Percentiles rank a stretch among this genome's conserved stretches.
Conservation (phyloP, 208 protist species). For the Leishmania major region DNA sequence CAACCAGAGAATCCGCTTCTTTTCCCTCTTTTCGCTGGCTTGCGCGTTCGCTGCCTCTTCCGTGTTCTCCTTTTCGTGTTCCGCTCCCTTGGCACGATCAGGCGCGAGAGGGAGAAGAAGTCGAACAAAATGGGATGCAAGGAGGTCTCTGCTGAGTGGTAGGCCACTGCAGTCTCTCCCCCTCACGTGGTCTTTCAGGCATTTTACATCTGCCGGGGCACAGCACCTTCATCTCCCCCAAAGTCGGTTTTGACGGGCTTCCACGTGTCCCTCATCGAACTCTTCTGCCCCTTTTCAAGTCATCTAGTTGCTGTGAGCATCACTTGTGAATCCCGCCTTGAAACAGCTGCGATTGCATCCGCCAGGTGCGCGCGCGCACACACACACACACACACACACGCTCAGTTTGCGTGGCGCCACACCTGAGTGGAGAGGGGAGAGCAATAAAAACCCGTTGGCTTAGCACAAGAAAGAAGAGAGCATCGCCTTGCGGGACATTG, state of each 20-base stretch:
- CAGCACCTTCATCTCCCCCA: not conserved
- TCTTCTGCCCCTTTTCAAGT: not conserved
- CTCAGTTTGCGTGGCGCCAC: not conserved
- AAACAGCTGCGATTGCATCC: not conserved
- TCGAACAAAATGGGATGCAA: not conserved
- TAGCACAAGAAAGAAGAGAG: not conserved
- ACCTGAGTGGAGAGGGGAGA: not conserved
- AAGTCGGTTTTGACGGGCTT: not conserved
- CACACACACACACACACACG: not conserved
- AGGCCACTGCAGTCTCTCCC: not conserved
- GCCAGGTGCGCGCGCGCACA: not conserved
- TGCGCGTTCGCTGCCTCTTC: not conserved
- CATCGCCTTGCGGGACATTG: not conserved
- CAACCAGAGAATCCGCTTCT: not conserved
- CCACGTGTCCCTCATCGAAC: not conserved
- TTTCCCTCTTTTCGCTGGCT: not conserved
- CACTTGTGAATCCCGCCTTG: not conserved
- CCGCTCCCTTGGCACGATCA: not conserved
- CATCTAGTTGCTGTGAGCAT: not conserved
- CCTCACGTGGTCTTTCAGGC: not conserved
- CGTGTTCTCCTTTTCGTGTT: not conserved
- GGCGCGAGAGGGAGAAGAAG: not conserved
- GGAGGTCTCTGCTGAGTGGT: not conserved
- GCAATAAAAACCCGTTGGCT: not conserved
- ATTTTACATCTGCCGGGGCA: not conserved